These are phyloP conservation scores for Bidens hawaiensis DNA, from an alignment of 140 eudicot species.

Conservation along the genomic window DNA sequence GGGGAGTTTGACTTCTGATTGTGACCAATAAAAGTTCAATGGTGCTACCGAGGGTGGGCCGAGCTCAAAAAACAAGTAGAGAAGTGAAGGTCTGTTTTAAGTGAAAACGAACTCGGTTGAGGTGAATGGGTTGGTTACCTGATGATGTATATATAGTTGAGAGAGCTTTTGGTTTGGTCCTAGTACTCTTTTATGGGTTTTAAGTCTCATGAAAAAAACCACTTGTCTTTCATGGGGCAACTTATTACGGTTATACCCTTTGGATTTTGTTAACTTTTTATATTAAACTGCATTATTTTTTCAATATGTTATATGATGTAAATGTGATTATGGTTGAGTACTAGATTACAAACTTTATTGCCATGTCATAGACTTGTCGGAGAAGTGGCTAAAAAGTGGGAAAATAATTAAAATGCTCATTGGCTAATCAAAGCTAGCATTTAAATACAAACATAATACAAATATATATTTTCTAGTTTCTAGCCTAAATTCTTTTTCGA, in stretches of 20 bases:
- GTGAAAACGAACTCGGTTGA: conserved; percentile 26
- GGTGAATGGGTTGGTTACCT: conserved; percentile 47
- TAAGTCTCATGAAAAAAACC: conserved; percentile 26
- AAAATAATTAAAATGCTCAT: no score
- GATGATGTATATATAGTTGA: neutral
- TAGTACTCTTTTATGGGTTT: conserved; percentile 38
- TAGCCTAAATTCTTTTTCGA: no score
- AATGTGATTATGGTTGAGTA: neutral
- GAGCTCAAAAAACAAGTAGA: conserved; percentile 25
- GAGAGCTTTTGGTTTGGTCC: conserved; percentile 48
- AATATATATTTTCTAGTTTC: no score
- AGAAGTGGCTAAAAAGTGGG: no score
- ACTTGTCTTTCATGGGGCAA: conserved; percentile 30
- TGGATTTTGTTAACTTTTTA: conserved; percentile 26
- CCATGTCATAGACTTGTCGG: no score
- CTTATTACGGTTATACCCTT: conserved; percentile 26
- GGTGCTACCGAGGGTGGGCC: conserved; percentile 2
- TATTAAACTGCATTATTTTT: conserved; percentile 29
- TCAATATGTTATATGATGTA: neutral
- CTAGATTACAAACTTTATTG: no score
- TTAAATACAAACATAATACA: no score
- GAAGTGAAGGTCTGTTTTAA: conserved; percentile 22
- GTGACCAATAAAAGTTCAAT: neutral
- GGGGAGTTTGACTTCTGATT: conserved; percentile 89
- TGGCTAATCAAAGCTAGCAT: no score